Percentiles rank a stretch among this genome's conserved stretches.
Evolutionary conservation across 257 asterid genomes (phyloP).

Genomic region (Prunella vulgaris): DNA sequence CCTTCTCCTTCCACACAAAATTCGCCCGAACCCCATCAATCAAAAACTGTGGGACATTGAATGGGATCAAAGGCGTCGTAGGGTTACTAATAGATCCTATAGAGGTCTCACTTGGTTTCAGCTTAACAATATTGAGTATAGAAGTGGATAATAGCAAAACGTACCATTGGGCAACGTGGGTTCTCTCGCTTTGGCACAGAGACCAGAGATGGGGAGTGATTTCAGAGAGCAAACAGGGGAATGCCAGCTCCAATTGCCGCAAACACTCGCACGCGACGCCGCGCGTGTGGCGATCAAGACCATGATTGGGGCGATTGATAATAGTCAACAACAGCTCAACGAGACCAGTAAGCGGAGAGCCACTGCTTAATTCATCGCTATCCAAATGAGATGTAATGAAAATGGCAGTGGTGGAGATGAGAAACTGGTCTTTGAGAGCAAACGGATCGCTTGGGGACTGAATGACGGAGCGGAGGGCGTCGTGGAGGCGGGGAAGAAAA

Average conservation of each 20-base stretch:
- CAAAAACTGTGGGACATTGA: slow-evolving; percentile 54
- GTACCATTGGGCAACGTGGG: slow-evolving; percentile 76
- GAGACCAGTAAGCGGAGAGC: slow-evolving; percentile 33
- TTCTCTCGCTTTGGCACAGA: slow-evolving; percentile 75
- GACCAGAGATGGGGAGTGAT: slow-evolving; percentile 65
- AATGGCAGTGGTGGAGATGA: slow-evolving; percentile 58
- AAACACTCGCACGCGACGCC: slow-evolving; percentile 86
- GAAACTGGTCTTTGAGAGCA: slow-evolving; percentile 75
- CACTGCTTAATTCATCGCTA: slow-evolving; percentile 12
- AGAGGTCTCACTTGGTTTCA: slow-evolving; percentile 37
- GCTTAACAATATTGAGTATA: slow-evolving; percentile 43
- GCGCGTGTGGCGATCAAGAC: slow-evolving; percentile 75
- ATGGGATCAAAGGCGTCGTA: slow-evolving; percentile 66
- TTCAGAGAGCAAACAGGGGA: slow-evolving; percentile 79
- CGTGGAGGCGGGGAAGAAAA: slow-evolving; percentile 47
- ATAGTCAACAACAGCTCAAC: slow-evolving; percentile 78
- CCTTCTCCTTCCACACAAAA: slow-evolving; percentile 47
- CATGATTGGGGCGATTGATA: slow-evolving; percentile 83
- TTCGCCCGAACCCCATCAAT: slow-evolving; percentile 35
- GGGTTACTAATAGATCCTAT: slow-evolving; percentile 42
- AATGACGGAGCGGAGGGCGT: slow-evolving; percentile 53
- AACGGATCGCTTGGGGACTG: slow-evolving; percentile 76
- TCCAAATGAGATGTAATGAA: slow-evolving; percentile 32
- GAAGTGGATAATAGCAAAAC: slow-evolving; percentile 53
- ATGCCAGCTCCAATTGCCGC: slow-evolving; percentile 75